Base-by-base conservation (phyloP, 257 asterid species). In the Nicotiana tabacum region DNA sequence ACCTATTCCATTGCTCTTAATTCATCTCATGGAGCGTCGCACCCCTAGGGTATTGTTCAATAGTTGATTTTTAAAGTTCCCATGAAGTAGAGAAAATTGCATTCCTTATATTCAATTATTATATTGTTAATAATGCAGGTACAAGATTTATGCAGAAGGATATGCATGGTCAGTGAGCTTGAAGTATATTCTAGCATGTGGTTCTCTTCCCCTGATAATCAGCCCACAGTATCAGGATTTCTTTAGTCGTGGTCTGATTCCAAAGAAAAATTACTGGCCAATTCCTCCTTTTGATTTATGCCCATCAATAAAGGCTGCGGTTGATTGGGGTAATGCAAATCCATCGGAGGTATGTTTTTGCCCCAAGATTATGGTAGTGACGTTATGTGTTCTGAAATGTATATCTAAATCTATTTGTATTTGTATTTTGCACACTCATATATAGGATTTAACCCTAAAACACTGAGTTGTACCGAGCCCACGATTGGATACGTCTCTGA, bases 101-200 rank as follows among this genome's bases (percentile, higher is more conserved):
- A 37, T 11, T 39, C 18, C 3, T 32, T 12, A 9, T 30, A 8
- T 32, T 24, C 27, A 64, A 24, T 24, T 12, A 24, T 24, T 12
- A 30, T 43, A 58, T 77, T 24, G 51, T 55, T 65, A 9, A 24
- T 32, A 18, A 39, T 84, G 87, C 82, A 92, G 95, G 85, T 93
- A 90, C 90, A 93, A 93, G 91, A 93, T 93, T 62, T 93, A 93
- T 84, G 95, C 97, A 33, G 97, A 93, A 87, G 97, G 96, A 32
- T 93, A 90, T 82, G 97, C 97, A 60, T 93, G 97, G 97, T 93
- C 97, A 15, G 97, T 93, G 62, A 93, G 97, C 90, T 84, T 93
- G 89, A 93, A 93, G 80, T 93, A 93, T 74, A 91, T 93, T 37
- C 82, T 93, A 56, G 78, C 97, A 29, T 93, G 97, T 77, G 97